Evolutionary conservation across 2,329 filamentous ascomycete genomes (phyloP), one percentile per base, ranked within the genome.

Genomic region (Sclerotinia trifoliorum): DNA sequence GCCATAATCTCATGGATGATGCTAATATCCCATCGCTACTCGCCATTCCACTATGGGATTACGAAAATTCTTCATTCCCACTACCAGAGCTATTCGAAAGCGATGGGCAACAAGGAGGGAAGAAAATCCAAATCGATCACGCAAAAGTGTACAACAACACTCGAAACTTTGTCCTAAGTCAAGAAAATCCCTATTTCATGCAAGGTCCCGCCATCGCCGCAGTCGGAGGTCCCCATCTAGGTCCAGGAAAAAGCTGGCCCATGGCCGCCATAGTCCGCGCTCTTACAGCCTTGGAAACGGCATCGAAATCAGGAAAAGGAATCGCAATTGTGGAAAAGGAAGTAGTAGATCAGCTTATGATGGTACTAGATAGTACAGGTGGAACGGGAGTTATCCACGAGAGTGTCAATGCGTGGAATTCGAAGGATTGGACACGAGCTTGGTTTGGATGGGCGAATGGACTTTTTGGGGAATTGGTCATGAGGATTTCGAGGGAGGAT

Each of bases 371-470:
- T 66, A 73, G 68, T 32, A 73, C 72, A 55, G 70, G 67, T 39
- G 67, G 69, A 24, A 69, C 70, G 46, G 83, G 83, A 0, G 78
- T 85, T 13, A 80, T 85, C 21, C 83, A 85, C 69, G 82, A 85
- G 75, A 81, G 79, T 69, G 78, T 84, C 19, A 77, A 82, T 68
- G 78, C 79, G 7, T 82, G 81, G 77, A 74, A 79, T 67, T 74
- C 75, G 57, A 71, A 70, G 3, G 72, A 77, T 54, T 84, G 78
- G 76, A 81, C 81, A 24, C 72, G 82, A 29, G 76, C 79, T 24
- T 84, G 82, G 82, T 96, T 95, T 77, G 89, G 92, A 0, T 95
- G 92, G 92, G 91, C 92, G 21, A 95, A 95, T 58, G 66, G 66
- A 24, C 29, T 68, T 13, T 65, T 68, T 51, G 66, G 66, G 52